Base-by-base conservation (phyloP, 495 filamentous ascomycete genomes). In the Penicillium fimorum region DNA sequence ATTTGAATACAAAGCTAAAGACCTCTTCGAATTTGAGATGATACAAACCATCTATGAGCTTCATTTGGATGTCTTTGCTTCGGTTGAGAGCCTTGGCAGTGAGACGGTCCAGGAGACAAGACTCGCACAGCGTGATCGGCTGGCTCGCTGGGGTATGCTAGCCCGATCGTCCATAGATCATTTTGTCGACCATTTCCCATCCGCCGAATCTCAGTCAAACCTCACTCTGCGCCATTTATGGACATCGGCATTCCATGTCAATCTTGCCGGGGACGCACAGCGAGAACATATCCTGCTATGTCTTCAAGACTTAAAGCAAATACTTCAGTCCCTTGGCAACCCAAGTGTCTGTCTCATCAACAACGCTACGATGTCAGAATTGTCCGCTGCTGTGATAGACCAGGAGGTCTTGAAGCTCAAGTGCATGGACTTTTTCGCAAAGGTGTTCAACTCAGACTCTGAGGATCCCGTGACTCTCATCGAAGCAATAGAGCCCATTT, bases 401-500 rank as follows among this genome's bases (percentile, higher is more conserved):
- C 85, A 91, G 30, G 94, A 99, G 64, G 88, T 96, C 25, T 90
- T 89, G 44, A 89, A 91, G 65, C 76, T 97, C 13, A 96, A 89
- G 13, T 97, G 92, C 0, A 92, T 94, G 84, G 95, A 96, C 63
- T 97, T 96, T 71, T 97, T 99, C 72, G 78, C 88, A 56, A 87
- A 84, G 29, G 83, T 99, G 1, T 96, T 97, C 60, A 77, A 75
- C 50, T 69, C 80, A 24, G 78, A 85, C 40, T 72, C 82, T 32
- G 82, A 83, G 35, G 84, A 96, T 63, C 87, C 94, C 0, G 79
- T 90, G 5, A 82, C 84, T 9, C 80, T 96, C 4, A 96, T 99
- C 60, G 91, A 96, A 60, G 94, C 84, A 37, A 76, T 99, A 32
- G 95, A 99, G 61, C 94, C 95, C 1, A 85, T 99, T 15, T 79